Evolutionary conservation across 2,329 filamentous ascomycete species (phyloP), one percentile per base, ranked within the genome.

Genomic region (Claviceps sp.): DNA sequence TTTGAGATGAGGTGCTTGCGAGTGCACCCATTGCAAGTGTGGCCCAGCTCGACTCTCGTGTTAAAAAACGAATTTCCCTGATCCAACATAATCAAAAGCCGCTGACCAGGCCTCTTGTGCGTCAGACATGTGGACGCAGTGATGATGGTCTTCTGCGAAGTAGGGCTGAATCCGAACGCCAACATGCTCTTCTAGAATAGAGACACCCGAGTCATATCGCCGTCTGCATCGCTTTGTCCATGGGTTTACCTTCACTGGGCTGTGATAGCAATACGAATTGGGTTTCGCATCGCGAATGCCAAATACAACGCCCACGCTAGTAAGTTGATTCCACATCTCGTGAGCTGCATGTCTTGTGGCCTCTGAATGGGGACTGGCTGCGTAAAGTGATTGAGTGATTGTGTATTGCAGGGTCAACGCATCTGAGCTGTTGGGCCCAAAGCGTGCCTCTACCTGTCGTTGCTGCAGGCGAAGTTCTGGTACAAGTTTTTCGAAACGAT

Each of bases 81-180:
- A 55, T 39, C 54, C 55, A 57, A 64, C 59, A 43, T 61, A 56
- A 39, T 58, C 50, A 54, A 68, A 61, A n/a, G 64, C 66, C 8
- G 65, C 59, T 5, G 65, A 65, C 67, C 66, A 70, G 7, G 67
- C 62, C 40, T 68, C 65, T 43, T 66, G 63, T 5, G 65, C 53
- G 20, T 70, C 67, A 6, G 61, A 60, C 3, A 63, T 67, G 51
- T 72, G 70, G 45, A 68, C 62, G 7, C 62, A 61, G 2, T 63
- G 67, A 45, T 72, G 70, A 55, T 71, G 69, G 50, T 72, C 69
- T 52, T 71, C 70, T 45, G 72, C 70, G 53, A 71, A 72, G 53
- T 72, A 72, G 2, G 68, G 62, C 11, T 66, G 57, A 8, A 71
- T 57, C 49, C 62, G 66, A 42, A 71, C 63, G 8, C 65, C 66